Percentiles rank a stretch among this genome's conserved stretches.
Evolutionary conservation across 2,329 filamentous ascomycete genomes (phyloP).

Genomic region (Botrytis deweyae): DNA sequence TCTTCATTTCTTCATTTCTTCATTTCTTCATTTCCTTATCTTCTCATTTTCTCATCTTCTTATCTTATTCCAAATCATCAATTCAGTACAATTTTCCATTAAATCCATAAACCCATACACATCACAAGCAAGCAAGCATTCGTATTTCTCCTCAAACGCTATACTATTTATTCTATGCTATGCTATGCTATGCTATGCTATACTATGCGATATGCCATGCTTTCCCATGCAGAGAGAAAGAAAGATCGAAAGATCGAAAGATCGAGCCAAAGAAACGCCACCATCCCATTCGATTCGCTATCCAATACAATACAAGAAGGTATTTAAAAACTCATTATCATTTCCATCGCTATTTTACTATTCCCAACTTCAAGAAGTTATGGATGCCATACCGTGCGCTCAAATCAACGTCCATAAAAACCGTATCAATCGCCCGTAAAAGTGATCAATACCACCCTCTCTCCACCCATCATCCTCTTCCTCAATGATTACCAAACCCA

Average conservation of each 20-base stretch:
- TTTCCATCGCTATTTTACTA: not conserved
- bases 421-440: not conserved
- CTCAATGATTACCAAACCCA: slow-evolving; percentile 79
- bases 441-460: not conserved
- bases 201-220: not conserved
- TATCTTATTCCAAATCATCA: no score
- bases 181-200: no score
- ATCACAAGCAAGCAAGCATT: no score
- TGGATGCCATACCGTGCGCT: not conserved
- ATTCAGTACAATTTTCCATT: no score
- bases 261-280: not conserved
- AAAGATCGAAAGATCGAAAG: not conserved
- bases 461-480: not conserved
- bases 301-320: not conserved
- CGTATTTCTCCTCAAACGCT: no score
- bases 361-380: not conserved
- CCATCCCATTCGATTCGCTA: not conserved
- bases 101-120: no score
- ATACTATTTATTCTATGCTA: no score
- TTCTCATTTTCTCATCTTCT: no score
- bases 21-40: no score
- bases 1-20: no score
- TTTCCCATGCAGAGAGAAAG: not conserved
- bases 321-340: slow-evolving; percentile 2
- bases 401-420: not conserved